Conservation (phyloP, 2,329 filamentous ascomycete genomes). For the Botrytis pseudocinerea region DNA sequence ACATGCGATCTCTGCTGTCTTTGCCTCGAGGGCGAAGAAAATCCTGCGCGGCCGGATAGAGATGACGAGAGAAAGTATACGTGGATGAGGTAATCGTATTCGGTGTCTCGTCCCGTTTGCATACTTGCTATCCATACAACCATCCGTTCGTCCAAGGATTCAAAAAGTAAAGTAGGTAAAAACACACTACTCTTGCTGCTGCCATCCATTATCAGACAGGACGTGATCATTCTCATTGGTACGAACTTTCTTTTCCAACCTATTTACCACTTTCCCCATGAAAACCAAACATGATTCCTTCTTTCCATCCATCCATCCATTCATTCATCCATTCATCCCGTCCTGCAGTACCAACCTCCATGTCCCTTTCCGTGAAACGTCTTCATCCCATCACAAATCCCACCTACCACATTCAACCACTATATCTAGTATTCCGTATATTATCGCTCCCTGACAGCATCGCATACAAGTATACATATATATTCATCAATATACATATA, state of each 20-base stretch:
- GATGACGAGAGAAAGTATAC: background rate
- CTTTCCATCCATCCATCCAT: background rate
- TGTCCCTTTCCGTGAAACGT: constrained; percentile 17
- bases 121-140: background rate
- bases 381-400: background rate
- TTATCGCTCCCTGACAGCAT: constrained; percentile 16
- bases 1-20: background rate
- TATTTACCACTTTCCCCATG: background rate
- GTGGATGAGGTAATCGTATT: background rate
- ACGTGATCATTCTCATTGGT: background rate
- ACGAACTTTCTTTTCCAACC: background rate
- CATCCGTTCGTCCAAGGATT: background rate
- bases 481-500: too few relatives aligned
- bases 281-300: background rate
- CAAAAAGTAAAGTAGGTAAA: background rate
- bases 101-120: background rate
- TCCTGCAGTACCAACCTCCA: background rate
- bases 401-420: background rate
- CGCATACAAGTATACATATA: background rate
- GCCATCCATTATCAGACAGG: background rate
- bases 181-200: background rate
- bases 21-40: background rate
- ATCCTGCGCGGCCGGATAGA: background rate
- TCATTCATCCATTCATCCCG: background rate
- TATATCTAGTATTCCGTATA: constrained; percentile 7